Evolutionary conservation across 257 asterid genomes (phyloP), one percentile per base, ranked within the genome.

Genomic region (Solanum habrochaites): DNA sequence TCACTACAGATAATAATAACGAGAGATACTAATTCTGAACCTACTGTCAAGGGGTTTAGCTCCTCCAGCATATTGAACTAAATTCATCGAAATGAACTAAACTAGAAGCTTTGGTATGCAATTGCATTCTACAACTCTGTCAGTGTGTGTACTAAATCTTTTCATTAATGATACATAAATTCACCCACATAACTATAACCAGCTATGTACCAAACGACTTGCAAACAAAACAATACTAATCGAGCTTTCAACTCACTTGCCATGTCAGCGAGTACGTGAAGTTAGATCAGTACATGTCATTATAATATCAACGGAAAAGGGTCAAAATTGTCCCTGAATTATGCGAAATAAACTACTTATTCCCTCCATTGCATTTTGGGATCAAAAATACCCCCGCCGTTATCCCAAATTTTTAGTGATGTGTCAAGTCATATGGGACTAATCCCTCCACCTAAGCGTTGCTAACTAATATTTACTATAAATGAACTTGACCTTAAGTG

Each of bases 1-100:
- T 29, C 77, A 93, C 93, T 91, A 88, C 94, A 39, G 39, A 88
- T 82, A 89, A 77, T 75, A 91, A 88, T 82, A 58, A 58, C 2
- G 12, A n/a, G 12, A 58, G 66, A 58, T 20, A 3, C 66, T 7
- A 58, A 21, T 58, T 58, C 11, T 58, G 11, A 58, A 58, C 11
- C 25, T 20, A 58, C 66, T 58, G 25, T 58, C 66, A 20, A 58
- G 11, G 66, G 66, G 66, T 20, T 58, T 58, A 58, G 25, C 2
- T 58, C 66, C 25, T 20, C 12, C n/a, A 58, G 27, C 21, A 3
- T 3, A 20, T 58, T 21, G 66, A 58, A 58, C 25, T 20, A 20
- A 58, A 58, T 8, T 58, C 27, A 58, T 21, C 27, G 11, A 20
- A 21, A 58, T 58, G 12, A 58, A 21, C 66, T 21, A 58, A 58